Conservation (phyloP, 2,329 filamentous ascomycete species). For the Aspergillus quadrilineatus region DNA sequence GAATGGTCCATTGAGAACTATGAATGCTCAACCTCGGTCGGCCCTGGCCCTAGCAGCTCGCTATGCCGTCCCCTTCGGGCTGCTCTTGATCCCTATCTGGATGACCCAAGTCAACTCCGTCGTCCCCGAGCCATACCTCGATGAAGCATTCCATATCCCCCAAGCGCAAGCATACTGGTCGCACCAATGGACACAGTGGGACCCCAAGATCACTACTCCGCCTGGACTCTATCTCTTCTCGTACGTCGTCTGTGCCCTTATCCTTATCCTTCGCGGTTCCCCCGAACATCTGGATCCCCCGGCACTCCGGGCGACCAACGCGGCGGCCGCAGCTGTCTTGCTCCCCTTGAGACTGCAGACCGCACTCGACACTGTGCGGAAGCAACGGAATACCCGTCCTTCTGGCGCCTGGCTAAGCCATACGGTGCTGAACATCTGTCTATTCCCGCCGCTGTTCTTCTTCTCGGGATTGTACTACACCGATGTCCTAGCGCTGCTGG, state of each 20-base stretch:
- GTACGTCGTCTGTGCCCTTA: conserved; percentile 46
- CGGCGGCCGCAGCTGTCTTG: conserved; percentile 34
- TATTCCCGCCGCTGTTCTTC: conserved; percentile 93
- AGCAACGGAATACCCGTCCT: conserved; percentile 29
- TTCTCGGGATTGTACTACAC: conserved; percentile 96
- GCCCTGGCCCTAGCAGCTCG: conserved; percentile 36
- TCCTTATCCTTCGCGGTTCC: conserved; percentile 25
- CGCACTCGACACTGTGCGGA: conserved; percentile 50
- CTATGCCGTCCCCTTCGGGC: conserved; percentile 36
- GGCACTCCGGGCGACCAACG: conserved; percentile 41
- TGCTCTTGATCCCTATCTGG: conserved; percentile 42
- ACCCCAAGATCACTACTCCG: conserved; percentile 95
- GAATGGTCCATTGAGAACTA: conserved; percentile 20
- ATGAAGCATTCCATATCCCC: conserved; percentile 66
- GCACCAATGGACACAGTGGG: conserved; percentile 75
- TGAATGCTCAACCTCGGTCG: conserved; percentile 34
- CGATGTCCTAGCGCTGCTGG: conserved; percentile 76
- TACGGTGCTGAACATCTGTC: conserved; percentile 69
- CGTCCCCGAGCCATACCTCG: conserved; percentile 60
- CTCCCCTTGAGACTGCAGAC: conserved; percentile 55
- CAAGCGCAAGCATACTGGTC: conserved; percentile 86
- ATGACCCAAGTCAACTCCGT: conserved; percentile 45
- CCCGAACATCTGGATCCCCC: conserved; percentile 35
- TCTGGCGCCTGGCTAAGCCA: conserved; percentile 37
- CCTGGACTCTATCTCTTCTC: conserved; percentile 69